Evolutionary conservation across 169 alveolate species (phyloP).

Genomic region (Eimeria falciformis): DNA sequence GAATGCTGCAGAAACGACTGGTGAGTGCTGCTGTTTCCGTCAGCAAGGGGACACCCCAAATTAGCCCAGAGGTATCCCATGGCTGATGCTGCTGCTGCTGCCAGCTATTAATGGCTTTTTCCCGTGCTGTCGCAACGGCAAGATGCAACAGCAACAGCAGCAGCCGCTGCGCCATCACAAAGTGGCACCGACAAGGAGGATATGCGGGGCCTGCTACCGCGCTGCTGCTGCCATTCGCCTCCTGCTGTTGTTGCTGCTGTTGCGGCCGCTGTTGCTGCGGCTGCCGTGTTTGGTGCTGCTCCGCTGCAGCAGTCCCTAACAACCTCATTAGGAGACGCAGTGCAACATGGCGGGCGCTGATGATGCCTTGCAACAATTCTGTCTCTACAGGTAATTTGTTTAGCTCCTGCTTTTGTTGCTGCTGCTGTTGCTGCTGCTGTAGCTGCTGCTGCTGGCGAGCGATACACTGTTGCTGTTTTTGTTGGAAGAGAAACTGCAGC

Average conservation of each 20-base stretch:
- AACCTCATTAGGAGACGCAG: neutral
- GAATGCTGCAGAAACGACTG: slow-evolving; percentile 13
- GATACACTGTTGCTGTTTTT: neutral
- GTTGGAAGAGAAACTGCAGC: slow-evolving; percentile 7
- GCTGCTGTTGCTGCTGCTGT: slow-evolving; percentile 37
- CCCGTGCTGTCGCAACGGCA: neutral
- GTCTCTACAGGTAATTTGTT: neutral
- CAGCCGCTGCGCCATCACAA: neutral
- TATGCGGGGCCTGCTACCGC: neutral
- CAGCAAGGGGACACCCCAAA: slow-evolving; percentile 28
- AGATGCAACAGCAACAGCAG: slow-evolving; percentile 49
- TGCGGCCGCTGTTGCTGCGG: neutral
- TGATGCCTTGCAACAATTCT: slow-evolving; percentile 15
- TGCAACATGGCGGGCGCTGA: slow-evolving; percentile 18
- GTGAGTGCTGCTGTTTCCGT: neutral
- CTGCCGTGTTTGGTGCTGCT: neutral
- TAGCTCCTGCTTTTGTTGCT: neutral
- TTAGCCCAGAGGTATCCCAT: neutral
- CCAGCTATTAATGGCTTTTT: slow-evolving; percentile 11
- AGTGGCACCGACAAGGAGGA: neutral
- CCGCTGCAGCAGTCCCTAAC: neutral
- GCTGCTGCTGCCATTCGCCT: neutral
- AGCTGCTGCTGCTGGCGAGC: neutral
- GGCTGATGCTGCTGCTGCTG: slow-evolving; percentile 44
- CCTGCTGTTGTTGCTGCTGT: neutral